Percentiles rank a stretch among this genome's conserved stretches.
Conservation (phyloP, 495 filamentous ascomycete genomes). For the Podospora anserina region DNA sequence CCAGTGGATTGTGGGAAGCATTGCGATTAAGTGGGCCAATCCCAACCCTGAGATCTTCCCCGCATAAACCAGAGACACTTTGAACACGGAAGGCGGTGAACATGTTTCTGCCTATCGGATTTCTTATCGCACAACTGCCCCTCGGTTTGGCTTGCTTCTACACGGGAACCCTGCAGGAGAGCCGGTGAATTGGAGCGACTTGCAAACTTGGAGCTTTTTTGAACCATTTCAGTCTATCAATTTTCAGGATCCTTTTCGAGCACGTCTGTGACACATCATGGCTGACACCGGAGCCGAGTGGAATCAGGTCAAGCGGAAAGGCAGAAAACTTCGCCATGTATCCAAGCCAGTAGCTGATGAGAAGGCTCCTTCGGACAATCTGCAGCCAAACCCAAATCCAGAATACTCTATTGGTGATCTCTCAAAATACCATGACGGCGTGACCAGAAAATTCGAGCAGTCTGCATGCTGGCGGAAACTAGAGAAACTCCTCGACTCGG, state of each 20-base stretch:
- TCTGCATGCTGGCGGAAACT: conserved; percentile 26
- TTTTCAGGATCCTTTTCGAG: background rate
- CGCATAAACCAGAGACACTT: background rate
- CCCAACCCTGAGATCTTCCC: background rate
- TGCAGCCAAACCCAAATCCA: conserved; percentile 31
- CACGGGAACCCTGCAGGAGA: background rate
- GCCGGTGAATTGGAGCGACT: background rate
- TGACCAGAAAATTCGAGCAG: conserved; percentile 18
- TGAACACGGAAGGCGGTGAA: conserved; percentile 10
- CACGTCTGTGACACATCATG: conserved; percentile 6
- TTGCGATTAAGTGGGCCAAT: background rate
- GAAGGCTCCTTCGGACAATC: conserved; percentile 9
- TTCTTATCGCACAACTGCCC: conserved; percentile 14
- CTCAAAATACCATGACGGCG: conserved; percentile 22
- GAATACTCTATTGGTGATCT: conserved; percentile 27
- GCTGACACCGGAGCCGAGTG: conserved; percentile 21
- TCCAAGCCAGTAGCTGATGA: background rate
- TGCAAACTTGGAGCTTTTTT: background rate
- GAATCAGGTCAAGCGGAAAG: conserved; percentile 32
- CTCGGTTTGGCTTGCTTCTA: background rate
- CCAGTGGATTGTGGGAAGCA: background rate
- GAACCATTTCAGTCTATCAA: background rate
- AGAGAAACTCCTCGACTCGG: conserved; percentile 12
- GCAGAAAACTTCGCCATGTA: conserved; percentile 24
- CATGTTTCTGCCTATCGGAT: conserved; percentile 14